These are phyloP conservation scores for Fusarium avenaceum DNA, from an alignment of 2,329 filamentous ascomycete genomes.

Conservation along the genomic window DNA sequence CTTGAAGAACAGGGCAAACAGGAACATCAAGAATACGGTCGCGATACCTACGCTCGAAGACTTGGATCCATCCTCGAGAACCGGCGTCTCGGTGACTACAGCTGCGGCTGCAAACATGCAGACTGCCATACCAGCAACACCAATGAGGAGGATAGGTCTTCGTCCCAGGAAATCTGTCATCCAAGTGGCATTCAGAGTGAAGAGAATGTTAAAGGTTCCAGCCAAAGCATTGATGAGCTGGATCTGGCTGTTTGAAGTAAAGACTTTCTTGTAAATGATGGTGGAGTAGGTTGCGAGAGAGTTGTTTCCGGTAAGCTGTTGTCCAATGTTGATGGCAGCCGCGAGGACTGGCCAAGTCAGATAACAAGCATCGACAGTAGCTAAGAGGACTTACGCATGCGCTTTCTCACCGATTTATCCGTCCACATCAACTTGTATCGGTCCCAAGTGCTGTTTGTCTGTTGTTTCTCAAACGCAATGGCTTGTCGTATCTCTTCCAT, in stretches of 20 bases:
- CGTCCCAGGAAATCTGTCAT: conserved; percentile 78
- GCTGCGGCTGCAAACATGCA: conserved; percentile 73
- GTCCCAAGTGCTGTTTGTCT: conserved; percentile 5
- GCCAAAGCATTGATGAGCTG: conserved; percentile 80
- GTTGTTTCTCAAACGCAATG: conserved; percentile 7
- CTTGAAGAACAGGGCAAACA: conserved; percentile 76
- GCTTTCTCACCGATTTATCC: conserved; percentile 10
- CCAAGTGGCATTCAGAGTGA: conserved; percentile 80
- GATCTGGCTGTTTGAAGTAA: conserved; percentile 68
- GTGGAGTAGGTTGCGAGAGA: conserved; percentile 79
- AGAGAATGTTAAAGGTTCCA: conserved; percentile 77
- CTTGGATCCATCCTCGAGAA: conserved; percentile 63
- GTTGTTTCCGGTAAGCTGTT: conserved; percentile 78
- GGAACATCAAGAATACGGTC: conserved; percentile 75
- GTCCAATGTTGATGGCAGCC: conserved; percentile 75
- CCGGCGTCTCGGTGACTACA: conserved; percentile 62
- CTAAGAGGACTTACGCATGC: not conserved
- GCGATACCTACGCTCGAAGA: conserved; percentile 69
- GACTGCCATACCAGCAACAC: conserved; percentile 74
- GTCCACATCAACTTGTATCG: conserved; percentile 16
- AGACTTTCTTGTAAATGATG: conserved; percentile 78
- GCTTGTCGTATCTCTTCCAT: conserved; percentile 12
- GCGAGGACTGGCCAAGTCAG: conserved; percentile 73
- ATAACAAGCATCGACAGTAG: conserved; percentile 13
- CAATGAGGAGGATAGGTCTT: conserved; percentile 75